Evolutionary conservation across 768 basidiomycete genomes (phyloP).

Genomic region (Lactarius hatsudake): DNA sequence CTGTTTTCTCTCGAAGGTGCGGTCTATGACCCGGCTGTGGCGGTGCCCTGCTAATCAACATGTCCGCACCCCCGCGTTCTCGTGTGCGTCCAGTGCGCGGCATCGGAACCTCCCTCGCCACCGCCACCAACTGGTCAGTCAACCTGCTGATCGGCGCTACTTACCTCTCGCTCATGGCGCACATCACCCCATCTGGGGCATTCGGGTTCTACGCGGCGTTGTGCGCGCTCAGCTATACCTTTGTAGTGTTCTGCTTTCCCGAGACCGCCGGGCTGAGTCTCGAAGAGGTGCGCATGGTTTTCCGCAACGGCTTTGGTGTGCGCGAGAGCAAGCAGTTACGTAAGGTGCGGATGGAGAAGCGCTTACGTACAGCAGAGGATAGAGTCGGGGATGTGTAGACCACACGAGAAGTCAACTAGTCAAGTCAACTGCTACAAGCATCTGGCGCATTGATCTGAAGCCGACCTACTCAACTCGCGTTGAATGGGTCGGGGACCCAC

Average conservation of each 20-base stretch:
- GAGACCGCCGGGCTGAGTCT: constrained; percentile 75
- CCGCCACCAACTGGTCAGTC: constrained; percentile 74
- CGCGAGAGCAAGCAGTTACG: constrained; percentile 52
- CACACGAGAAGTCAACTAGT: background rate
- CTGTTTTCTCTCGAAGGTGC: constrained; percentile 72
- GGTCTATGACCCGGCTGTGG: constrained; percentile 16
- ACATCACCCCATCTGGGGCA: constrained; percentile 70
- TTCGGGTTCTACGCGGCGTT: constrained; percentile 77
- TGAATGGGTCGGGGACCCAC: background rate
- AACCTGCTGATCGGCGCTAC: constrained; percentile 79
- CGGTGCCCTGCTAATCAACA: background rate
- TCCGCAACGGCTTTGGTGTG: constrained; percentile 63
- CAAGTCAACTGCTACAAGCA: background rate
- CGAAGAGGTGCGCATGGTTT: constrained; percentile 64
- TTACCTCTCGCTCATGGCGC: constrained; percentile 74
- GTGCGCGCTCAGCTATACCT: constrained; percentile 66
- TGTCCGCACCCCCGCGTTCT: background rate
- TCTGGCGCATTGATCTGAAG: background rate
- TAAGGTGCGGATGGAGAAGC: constrained; percentile 40
- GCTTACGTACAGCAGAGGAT: background rate
- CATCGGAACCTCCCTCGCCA: constrained; percentile 70
- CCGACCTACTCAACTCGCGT: background rate
- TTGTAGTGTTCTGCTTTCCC: constrained; percentile 69
- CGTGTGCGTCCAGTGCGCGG: constrained; percentile 53
- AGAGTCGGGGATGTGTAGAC: background rate